Evolutionary conservation across 306 rosid species (phyloP), one percentile per base, ranked within the genome.

Genomic region (Hylodesmum podocarpum): DNA sequence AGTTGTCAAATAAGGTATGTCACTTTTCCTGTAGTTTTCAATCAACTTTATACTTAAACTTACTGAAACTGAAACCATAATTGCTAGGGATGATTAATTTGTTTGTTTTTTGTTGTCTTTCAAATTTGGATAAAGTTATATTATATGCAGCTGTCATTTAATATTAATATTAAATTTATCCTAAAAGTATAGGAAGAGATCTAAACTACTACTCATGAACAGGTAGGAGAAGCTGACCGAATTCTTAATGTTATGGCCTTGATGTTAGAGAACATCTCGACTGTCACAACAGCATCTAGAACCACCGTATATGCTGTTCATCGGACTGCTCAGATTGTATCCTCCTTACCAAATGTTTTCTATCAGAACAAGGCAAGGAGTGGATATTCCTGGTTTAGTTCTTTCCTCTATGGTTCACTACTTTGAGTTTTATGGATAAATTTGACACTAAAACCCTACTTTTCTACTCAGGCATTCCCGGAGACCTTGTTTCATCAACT

Each of bases 401-500:
- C 36, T 63, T 70, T 79, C 29, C 78, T 53, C 79, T 21, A 70
- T 44, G 76, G 28, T 74, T 70, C 24, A 53, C 69, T 53, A 24
- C 24, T 67, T 70, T 72, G 78, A 72, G 29, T 82, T 80, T 70
- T 46, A 51, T 19, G 76, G 55, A 40, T 77, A 68, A 70, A 75
- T 72, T 82, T 78, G 65, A 18, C 19, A 25, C 79, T 73, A 63
- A 76, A 81, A 73, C 47, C 14, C 49, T 68, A 78, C 58, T 72
- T 87, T 72, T 54, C 47, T 70, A 76, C 44, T 53, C 75, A 92
- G 98, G 96, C 88, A 61, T 92, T 96, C 83, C 99, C 99, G 31
- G 99, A 96, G 86, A 91, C 97, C 63, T 82, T 96, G 88, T 89
- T 92, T 86, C 96, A 96, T 84, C 99, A 96, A 67, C 81, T 96